These are phyloP conservation scores for Cordia subcordata DNA, from an alignment of 257 asterid species.

Conservation along the genomic window DNA sequence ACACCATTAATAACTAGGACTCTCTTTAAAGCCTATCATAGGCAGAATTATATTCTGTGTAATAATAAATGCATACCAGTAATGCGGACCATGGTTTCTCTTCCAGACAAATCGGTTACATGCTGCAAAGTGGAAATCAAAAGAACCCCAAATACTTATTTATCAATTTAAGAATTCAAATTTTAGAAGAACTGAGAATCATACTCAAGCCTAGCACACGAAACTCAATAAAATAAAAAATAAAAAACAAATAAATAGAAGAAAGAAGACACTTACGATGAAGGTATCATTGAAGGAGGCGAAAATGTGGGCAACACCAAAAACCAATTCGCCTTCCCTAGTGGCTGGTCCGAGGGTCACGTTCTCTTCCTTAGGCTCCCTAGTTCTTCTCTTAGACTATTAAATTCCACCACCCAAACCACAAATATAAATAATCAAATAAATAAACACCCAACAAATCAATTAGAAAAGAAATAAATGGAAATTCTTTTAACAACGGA, in stretches of 20 bases:
- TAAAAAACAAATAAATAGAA: too few relatives aligned
- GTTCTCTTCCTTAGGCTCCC: constrained; percentile 84
- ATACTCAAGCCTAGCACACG: not conserved
- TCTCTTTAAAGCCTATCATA: too few relatives aligned
- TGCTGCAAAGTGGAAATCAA: constrained; percentile 46
- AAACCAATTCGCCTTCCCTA: constrained; percentile 72
- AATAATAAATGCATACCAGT: constrained; percentile 48
- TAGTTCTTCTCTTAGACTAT: constrained; percentile 71
- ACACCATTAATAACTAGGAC: too few relatives aligned
- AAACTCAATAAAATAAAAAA: not conserved
- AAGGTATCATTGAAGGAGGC: constrained; percentile 93
- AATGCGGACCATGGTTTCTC: constrained; percentile 88
- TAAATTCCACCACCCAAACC: too few relatives aligned
- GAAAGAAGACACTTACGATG: constrained; percentile 42
- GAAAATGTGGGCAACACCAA: constrained; percentile 89
- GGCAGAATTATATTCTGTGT: too few relatives aligned
- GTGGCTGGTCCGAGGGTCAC: constrained; percentile 78
- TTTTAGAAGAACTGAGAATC: too few relatives aligned
- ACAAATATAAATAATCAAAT: too few relatives aligned
- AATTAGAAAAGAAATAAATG: not conserved
- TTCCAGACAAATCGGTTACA: constrained; percentile 86
- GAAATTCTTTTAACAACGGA: not conserved
- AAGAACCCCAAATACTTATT: not conserved
- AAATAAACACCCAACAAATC: not conserved
- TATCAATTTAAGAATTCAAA: too few relatives aligned